Percentiles rank a stretch among this genome's conserved stretches.
These are phyloP conservation scores for Neurospora pannonica DNA, from an alignment of 495 filamentous ascomycete species.

Conservation along the genomic window DNA sequence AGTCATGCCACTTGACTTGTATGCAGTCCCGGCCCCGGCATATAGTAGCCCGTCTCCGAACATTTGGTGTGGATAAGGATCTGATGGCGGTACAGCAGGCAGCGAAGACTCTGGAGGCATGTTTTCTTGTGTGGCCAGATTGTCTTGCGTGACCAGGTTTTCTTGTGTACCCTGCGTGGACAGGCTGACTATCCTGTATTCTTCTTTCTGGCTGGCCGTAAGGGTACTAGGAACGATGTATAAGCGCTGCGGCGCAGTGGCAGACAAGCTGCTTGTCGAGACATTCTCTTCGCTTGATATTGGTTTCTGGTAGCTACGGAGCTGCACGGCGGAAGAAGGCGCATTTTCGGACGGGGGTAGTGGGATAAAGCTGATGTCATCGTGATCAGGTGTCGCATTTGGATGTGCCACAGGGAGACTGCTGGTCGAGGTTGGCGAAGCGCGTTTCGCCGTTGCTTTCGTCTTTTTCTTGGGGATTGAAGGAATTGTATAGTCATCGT, in stretches of 20 bases:
- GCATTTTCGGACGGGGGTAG: not conserved
- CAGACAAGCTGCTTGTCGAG: constrained; percentile 1
- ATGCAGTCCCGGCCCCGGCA: not conserved
- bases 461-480: constrained; percentile 2
- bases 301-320: not conserved
- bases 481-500: constrained; percentile 1
- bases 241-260: constrained; percentile 4
- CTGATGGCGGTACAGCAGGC: not conserved
- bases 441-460: not conserved
- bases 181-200: constrained; percentile 13
- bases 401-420: not conserved
- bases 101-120: not conserved
- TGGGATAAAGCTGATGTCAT: not conserved
- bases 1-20: constrained; percentile 17
- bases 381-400: not conserved
- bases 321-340: not conserved
- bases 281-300: not conserved
- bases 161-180: constrained; percentile 1
- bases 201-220: constrained; percentile 21
- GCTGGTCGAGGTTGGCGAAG: not conserved
- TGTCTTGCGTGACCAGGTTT: not conserved
- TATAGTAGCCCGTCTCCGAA: constrained; percentile 2
- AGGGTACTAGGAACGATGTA: constrained; percentile 18
- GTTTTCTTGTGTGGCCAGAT: not conserved
- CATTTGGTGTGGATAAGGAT: not conserved